Base-by-base conservation (phyloP, 2,329 filamentous ascomycete species). In the Waltergamsia citrina region DNA sequence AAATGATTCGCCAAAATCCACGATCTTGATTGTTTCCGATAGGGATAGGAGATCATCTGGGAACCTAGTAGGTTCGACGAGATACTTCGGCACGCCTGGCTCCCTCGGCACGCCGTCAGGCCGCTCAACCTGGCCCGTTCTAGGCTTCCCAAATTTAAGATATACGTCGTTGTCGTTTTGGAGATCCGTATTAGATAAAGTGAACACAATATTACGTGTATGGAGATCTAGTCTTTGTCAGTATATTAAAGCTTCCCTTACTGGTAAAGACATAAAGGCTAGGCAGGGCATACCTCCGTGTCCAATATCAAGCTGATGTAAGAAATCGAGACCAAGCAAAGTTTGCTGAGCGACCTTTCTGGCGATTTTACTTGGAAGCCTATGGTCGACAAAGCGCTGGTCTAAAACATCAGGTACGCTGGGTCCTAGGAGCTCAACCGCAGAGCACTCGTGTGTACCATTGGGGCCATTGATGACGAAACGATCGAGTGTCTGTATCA, bases 401-500 rank as follows among this genome's bases (percentile, higher is more conserved):
- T 32, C 38, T 16, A 47, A 9, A 28, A 29, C 6, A 28, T 26
- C 15, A 46, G 34, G 27, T 41, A 14, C 36, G 35, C 8, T 51
- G 32, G n/a, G 43, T 44, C 49, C 53, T 43, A 55, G 48, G 7
- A 48, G 42, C 16, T 54, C 43, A 26, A 49, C 47, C 3, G 56
- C 45, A 6, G 52, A 40, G 26, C 50, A 56, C 2, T 48, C 35
- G 33, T 56, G 54, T 2, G 33, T 38, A 3, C 53, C 52, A 12
- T 56, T 53, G 3, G 52, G 52, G 6, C 54, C 51, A 1, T 35
- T 15, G 25, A 51, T 45, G 14, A 45, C 36, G 20, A 57, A 57
- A 7, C 35, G 32, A 29, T 34, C 32, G 14, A 34, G 17, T 16
- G 31, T n/a, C 14, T 30, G 17, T 14, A 21, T 10, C 32, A 27